phyloP scores from a whole-genome alignment of 2,329 filamentous ascomycete species.

The Fusarium sp. region DNA sequence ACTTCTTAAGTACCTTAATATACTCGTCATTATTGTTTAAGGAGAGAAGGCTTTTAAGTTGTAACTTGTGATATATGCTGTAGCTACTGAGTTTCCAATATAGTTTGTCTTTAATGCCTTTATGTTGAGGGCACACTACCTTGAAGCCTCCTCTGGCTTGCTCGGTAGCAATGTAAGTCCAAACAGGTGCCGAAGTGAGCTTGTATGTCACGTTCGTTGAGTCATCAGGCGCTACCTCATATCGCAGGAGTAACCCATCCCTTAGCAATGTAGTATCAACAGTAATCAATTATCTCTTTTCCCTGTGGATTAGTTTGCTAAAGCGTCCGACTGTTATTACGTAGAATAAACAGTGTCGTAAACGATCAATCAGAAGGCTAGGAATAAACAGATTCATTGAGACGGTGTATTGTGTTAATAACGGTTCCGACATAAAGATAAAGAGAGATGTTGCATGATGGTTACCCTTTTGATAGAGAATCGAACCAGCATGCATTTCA shows the following conservation, averaged over 20 bases:
- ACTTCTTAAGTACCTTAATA: neutral
- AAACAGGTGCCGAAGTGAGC: neutral
- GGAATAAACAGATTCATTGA: rapidly evolving
- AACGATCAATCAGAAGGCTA: neutral
- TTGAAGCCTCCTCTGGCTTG: neutral
- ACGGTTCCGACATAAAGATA: no score
- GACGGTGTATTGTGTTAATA: neutral
- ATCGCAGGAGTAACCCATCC: neutral
- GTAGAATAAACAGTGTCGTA: no score
- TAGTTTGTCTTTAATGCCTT: no score
- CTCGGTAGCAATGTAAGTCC: neutral
- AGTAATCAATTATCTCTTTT: no score
- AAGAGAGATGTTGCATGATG: no score
- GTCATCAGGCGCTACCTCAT: neutral
- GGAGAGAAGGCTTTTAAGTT: neutral
- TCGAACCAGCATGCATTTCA: no score
- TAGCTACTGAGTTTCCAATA: neutral
- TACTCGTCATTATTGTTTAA: neutral
- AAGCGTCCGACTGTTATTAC: no score
- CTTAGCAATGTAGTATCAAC: no score
- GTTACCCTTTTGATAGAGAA: no score
- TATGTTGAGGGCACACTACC: rapidly evolving
- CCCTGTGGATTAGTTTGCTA: no score
- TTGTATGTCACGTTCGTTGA: neutral
- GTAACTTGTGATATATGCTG: neutral